Evolutionary conservation across 768 basidiomycete species (phyloP), one percentile per base, ranked within the genome.

Genomic region (Lenzites betulinus): DNA sequence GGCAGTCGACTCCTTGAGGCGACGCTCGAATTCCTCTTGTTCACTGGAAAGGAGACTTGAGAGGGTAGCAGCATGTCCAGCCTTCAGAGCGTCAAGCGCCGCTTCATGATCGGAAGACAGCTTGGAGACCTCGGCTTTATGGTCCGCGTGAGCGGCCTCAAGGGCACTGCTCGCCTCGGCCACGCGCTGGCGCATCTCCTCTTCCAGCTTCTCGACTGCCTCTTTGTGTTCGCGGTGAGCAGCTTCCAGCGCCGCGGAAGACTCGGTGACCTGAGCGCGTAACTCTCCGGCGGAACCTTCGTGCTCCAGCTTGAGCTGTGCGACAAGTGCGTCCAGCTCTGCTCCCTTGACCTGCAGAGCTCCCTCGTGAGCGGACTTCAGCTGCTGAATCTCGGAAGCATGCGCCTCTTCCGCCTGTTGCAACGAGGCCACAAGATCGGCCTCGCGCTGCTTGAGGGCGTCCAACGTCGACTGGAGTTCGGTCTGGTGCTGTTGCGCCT

Each of bases 181-280:
- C 20, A 82, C 77, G 55, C 80, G 81, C 20, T 77, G 75, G 35
- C 77, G 77, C 18, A 92, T 75, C 52, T 74, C 75, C 35, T 71
- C 69, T 20, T 72, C 73, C 15, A 90, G 80, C 67, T 81, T 82
- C 1, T 83, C 84, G 57, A 90, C 83, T 1, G 82, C 75, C 22
- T 78, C 75, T 69, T 87, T 80, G 59, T 91, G 88, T 3, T 87
- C 82, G 60, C 80, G 76, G 43, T 81, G 81, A 5, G 69, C 70
- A 52, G 71, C 71, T 44, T 76, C 72, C 7, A 73, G 65, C 1
- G 67, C 67, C 26, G 69, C 64, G 9, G 69, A 69, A 3, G 73
- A 70, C 20, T 70, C 64, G 7, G 73, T 67, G 16, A 78, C 60
- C 60, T 77, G 72, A 22, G 64, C 66, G 41, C 64, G 69, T 9